Base-by-base conservation (phyloP, 1,284 basidiomycete genomes). In the Puccinia hordei region DNA sequence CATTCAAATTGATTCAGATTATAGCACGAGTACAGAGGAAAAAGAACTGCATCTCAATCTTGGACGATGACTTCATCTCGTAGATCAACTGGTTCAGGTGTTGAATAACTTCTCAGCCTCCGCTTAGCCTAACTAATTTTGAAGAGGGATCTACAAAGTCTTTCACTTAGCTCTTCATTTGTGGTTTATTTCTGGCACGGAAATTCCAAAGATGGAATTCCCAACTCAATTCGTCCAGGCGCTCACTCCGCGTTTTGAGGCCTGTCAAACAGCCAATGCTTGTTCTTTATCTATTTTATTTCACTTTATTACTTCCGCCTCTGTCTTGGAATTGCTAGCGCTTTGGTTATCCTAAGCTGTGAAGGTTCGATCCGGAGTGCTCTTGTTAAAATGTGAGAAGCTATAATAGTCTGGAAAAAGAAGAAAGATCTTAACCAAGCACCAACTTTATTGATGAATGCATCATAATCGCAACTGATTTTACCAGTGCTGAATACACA, bases 261-360 rank as follows among this genome's bases (percentile, higher is more conserved):
- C 3, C n/a, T n/a, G 27, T 59, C 30, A 59, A 59, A 27, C 57
- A 22, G n/a, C 24, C 57, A 59, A 59, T 59, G 19, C 3, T 59
- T 59, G 3, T 22, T 59, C 57, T 8, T 12, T 27, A 12, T 59
- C 17, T n/a, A n/a, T 59, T 59, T 59, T 59, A 19, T 33, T 27
- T 22, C 57, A 9, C 57, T 24, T 59, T 33, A 24, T 24, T 33
- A 3, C 57, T 59, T 59, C 57, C 9, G 30, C 22, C 57, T 59
- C 24, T 59, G n/a, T 24, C 57, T 59, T 59, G 57, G 57, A 33
- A 59, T 24, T 27, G 30, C 22, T 27, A 3, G 57, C 17, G 19
- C 57, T 59, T 59, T 59, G 57, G 30, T 27, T 59, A 59, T 59
- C 57, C 57, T 33, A 59, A 59, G 57, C 57, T 59, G 57, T 59